phyloP scores from a whole-genome alignment of 257 asterid species.

The Phtheirospermum japonicum region DNA sequence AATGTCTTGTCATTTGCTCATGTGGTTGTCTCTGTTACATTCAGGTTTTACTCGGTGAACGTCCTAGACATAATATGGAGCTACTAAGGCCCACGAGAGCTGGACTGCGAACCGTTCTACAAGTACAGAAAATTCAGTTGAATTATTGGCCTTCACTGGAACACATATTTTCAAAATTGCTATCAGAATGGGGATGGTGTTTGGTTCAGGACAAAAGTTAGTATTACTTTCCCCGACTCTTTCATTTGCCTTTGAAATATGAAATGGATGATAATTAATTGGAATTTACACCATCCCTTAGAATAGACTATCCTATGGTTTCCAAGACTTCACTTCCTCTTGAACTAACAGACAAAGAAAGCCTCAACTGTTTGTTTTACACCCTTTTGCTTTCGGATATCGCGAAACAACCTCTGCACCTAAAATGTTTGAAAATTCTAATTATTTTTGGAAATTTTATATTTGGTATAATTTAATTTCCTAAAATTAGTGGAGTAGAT shows the following conservation, averaged over 20 bases:
- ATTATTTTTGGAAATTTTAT: no score
- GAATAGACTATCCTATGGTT: no score
- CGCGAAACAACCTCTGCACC: no score
- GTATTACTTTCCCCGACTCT: slow-evolving; percentile 32
- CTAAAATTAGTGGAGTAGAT: no score
- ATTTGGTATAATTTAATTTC: no score
- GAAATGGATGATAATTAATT: neutral
- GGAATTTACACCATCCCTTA: no score
- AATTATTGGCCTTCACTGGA: slow-evolving; percentile 72
- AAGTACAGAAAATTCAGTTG: slow-evolving; percentile 72
- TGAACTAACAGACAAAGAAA: no score
- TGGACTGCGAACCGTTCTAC: slow-evolving; percentile 67
- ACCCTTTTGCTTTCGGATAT: no score
- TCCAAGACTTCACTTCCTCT: no score
- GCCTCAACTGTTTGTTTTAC: no score
- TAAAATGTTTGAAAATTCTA: no score
- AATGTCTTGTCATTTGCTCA: slow-evolving; percentile 27
- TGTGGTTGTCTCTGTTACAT: slow-evolving; percentile 31
- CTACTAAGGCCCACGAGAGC: slow-evolving; percentile 57
- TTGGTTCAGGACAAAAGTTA: slow-evolving; percentile 55
- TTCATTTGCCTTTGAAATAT: slow-evolving; percentile 19
- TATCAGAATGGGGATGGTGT: slow-evolving; percentile 50
- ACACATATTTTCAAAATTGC: slow-evolving; percentile 44
- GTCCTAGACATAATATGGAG: slow-evolving; percentile 40
- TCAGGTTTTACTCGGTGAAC: slow-evolving; percentile 91